These are phyloP conservation scores for Zychaea mexicana DNA, from an alignment of 371 early-diverging fungal genomes.

Conservation along the genomic window DNA sequence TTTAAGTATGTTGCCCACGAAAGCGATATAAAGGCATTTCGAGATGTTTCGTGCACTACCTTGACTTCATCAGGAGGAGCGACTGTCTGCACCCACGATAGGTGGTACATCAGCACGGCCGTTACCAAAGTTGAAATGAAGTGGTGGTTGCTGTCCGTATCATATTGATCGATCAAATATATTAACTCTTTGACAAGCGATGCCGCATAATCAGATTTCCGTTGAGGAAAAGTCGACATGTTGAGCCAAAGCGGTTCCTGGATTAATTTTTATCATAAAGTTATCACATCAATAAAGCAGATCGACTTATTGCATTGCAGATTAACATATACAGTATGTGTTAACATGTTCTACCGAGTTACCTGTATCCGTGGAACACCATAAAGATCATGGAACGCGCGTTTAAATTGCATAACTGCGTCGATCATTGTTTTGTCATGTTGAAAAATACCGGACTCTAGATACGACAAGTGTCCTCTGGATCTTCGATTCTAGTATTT, in stretches of 20 bases:
- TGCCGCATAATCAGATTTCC: slow-evolving; percentile 45
- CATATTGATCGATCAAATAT: slow-evolving; percentile 47
- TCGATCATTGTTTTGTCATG: slow-evolving; percentile 50
- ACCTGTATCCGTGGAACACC: slow-evolving; percentile 66
- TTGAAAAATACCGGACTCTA: slow-evolving; percentile 52
- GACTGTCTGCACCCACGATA: slow-evolving; percentile 69
- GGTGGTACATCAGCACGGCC: slow-evolving; percentile 57
- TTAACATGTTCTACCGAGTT: too few species aligned
- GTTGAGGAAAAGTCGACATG: slow-evolving; percentile 65
- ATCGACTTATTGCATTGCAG: too few species aligned
- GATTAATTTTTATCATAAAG: neutral
- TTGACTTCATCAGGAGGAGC: slow-evolving; percentile 50
- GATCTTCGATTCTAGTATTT: slow-evolving; percentile 20
- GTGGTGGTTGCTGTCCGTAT: slow-evolving; percentile 40
- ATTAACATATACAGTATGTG: neutral
- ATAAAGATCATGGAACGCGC: slow-evolving; percentile 55
- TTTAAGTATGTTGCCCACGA: too few species aligned
- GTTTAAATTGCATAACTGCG: slow-evolving; percentile 55
- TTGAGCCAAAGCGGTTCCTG: slow-evolving; percentile 70
- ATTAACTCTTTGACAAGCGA: slow-evolving; percentile 55
- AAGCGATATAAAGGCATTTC: neutral
- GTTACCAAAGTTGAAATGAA: slow-evolving; percentile 60
- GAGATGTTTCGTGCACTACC: slow-evolving; percentile 16
- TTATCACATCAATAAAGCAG: too few species aligned
- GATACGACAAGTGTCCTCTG: slow-evolving; percentile 28